A percentile compares a stretch with the other conserved stretches of the same genome.
Conservation (phyloP, 169 alveolate species). For the Cryptosporidium sp. region DNA sequence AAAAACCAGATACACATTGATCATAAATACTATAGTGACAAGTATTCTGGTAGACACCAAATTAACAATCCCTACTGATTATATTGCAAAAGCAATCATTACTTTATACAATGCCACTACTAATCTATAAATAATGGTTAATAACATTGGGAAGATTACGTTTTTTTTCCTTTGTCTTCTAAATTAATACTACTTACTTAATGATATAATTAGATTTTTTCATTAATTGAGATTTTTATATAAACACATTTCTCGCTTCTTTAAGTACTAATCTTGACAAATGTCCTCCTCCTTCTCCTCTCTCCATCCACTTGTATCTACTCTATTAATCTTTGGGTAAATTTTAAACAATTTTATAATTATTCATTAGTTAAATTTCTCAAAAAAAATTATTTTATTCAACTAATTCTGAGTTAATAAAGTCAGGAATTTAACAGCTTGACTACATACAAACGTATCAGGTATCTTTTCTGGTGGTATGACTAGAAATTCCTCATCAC, state of each 20-base stretch:
- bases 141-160: not conserved
- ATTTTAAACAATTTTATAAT: too few relatives aligned
- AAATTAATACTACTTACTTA: not conserved
- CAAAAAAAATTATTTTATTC: too few relatives aligned
- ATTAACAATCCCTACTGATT: conserved; percentile 42
- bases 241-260: not conserved
- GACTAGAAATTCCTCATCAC: conserved; percentile 76
- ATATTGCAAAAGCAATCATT: conserved; percentile 3
- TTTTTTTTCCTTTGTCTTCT: not conserved
- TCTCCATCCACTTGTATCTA: too few relatives aligned
- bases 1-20: conserved; percentile 66
- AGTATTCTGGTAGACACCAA: conserved; percentile 21
- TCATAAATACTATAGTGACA: conserved; percentile 38
- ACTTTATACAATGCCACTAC: not conserved
- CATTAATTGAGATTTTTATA: not conserved
- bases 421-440: conserved; percentile 77
- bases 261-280: too few relatives aligned
- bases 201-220: not conserved
- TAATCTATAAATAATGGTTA: conserved; percentile 2
- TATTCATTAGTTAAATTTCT: not conserved
- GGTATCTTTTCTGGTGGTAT: conserved; percentile 78
- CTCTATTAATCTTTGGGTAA: too few relatives aligned
- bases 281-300: not conserved
- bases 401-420: conserved; percentile 10
- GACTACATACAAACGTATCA: conserved; percentile 80